Base-by-base conservation (phyloP, 768 basidiomycete species). In the Tricholoma sp. region DNA sequence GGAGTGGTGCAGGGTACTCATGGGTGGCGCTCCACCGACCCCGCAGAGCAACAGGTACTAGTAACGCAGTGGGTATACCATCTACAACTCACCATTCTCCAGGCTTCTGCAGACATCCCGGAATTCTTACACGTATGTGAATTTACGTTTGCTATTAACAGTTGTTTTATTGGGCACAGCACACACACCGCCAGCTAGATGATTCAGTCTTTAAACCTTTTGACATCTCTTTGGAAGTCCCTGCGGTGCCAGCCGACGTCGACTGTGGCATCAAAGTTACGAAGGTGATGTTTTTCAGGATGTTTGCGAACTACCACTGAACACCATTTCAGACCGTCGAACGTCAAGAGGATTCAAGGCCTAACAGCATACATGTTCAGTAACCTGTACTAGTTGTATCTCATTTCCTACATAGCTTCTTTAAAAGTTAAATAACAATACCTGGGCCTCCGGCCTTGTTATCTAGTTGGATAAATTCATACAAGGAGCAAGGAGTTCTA, bases 1-100 rank as follows among this genome's bases (percentile, higher is more conserved):
- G 64, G 65, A 3, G 59, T 66, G 43, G 62, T 63, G 1, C 64
- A 58, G 60, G 64, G 8, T 58, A 66, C 55, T 63, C 19, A 62
- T 54, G 21, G 50, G 34, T 45, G 53, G 41, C 52, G 50, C 18
- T 41, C n/a, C n/a, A n/a, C n/a, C n/a, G n/a, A n/a, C n/a, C n/a
- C n/a, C n/a, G 34, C 34, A 35, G 34, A 57, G 34, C 57, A 54
- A 56, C 60, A 35, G 55, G 65, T 61, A 37, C n/a, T n/a, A n/a
- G n/a, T n/a, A n/a, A n/a, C n/a, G n/a, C n/a, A n/a, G n/a, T n/a
- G 57, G 35, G 16, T 21, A 41, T 18, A 45, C 18, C 39, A 16
- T 47, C 10, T 39, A n/a, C 3, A 39, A 39, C 4, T n/a, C n/a
- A 39, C 3, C 16, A n/a, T 10, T 3, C 37, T n/a, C 4, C 7